These are phyloP conservation scores for Alternaria consortialis DNA, from an alignment of 2,329 filamentous ascomycete species.

Conservation along the genomic window DNA sequence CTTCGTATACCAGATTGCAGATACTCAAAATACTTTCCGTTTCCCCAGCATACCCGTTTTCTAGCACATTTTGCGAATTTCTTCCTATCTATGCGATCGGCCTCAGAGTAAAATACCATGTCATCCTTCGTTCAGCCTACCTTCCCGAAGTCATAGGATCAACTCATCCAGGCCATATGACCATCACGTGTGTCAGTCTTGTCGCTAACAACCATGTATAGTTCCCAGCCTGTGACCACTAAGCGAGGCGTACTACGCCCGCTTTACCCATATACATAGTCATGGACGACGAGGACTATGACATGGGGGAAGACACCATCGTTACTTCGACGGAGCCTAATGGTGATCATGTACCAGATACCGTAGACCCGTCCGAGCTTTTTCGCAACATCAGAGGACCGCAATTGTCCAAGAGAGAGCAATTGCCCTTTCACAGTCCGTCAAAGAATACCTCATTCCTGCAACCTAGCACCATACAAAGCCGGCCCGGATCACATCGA, in stretches of 20 bases:
- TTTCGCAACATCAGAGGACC: conserved; percentile 27
- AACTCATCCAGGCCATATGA: neutral
- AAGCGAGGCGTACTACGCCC: conserved; percentile 31
- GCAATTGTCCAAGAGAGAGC: conserved; percentile 31
- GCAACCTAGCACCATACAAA: conserved; percentile 13
- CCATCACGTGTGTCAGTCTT: neutral
- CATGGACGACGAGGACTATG: conserved; percentile 42
- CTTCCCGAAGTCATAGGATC: neutral
- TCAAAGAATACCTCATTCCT: conserved; percentile 21
- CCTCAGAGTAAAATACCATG: neutral
- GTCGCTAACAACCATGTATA: conserved; percentile 16
- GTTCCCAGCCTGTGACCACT: conserved; percentile 19
- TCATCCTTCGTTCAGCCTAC: neutral
- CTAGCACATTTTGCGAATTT: neutral
- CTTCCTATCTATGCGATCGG: neutral
- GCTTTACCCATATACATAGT: conserved; percentile 17
- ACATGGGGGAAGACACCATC: conserved; percentile 44
- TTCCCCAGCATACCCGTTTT: neutral
- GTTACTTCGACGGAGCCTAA: conserved; percentile 47
- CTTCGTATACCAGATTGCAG: neutral
- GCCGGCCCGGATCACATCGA: conserved; percentile 13
- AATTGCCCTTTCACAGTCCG: conserved; percentile 39
- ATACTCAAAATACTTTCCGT: neutral
- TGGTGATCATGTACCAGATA: conserved; percentile 32
- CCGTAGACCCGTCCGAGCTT: conserved; percentile 43